A percentile compares a stretch with the other conserved stretches of the same genome.
These are phyloP conservation scores for Tylopilus rubrobrunneus DNA, from an alignment of 768 basidiomycete species.

Conservation along the genomic window DNA sequence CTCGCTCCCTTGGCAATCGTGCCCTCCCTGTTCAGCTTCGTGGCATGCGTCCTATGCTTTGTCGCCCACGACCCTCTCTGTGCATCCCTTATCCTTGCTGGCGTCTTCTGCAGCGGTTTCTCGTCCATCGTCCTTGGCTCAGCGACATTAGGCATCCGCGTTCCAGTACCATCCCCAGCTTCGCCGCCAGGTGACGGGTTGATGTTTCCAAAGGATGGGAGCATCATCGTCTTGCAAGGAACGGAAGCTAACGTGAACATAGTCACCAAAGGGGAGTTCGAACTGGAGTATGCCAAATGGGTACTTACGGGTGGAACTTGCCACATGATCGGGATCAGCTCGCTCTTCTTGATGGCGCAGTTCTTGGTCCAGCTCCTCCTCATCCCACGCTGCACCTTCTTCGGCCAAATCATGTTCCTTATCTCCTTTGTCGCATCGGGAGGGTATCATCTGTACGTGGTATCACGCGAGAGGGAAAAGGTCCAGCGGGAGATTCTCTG, in stretches of 20 bases:
- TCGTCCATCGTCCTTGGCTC: slow-evolving; percentile 28
- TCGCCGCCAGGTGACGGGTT: slow-evolving; percentile 31
- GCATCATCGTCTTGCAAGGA: slow-evolving; percentile 27
- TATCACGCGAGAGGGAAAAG: slow-evolving; percentile 28
- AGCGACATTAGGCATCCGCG: slow-evolving; percentile 22
- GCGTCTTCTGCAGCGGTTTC: slow-evolving; percentile 29
- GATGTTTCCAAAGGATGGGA: slow-evolving; percentile 17
- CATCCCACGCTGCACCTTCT: slow-evolving; percentile 27
- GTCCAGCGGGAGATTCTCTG: slow-evolving; percentile 19
- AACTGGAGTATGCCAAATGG: slow-evolving; percentile 21
- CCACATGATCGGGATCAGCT: slow-evolving; percentile 19
- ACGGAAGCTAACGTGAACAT: slow-evolving; percentile 25
- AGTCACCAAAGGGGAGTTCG: slow-evolving; percentile 31
- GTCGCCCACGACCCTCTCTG: slow-evolving; percentile 23
- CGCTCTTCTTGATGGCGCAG: slow-evolving; percentile 27
- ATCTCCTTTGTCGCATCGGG: slow-evolving; percentile 29
- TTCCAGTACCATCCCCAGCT: slow-evolving; percentile 19
- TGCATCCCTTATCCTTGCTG: slow-evolving; percentile 29
- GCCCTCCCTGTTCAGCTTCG: slow-evolving; percentile 25
- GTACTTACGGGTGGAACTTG: slow-evolving; percentile 2
- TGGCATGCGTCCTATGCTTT: slow-evolving; percentile 17
- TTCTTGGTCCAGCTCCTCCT: slow-evolving; percentile 31
- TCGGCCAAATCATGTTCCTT: slow-evolving; percentile 32
- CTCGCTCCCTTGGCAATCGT: slow-evolving; percentile 15
- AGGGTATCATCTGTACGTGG: slow-evolving; percentile 30